Base-by-base conservation (phyloP, 768 basidiomycete genomes). In the Tubosaeta sp. region DNA sequence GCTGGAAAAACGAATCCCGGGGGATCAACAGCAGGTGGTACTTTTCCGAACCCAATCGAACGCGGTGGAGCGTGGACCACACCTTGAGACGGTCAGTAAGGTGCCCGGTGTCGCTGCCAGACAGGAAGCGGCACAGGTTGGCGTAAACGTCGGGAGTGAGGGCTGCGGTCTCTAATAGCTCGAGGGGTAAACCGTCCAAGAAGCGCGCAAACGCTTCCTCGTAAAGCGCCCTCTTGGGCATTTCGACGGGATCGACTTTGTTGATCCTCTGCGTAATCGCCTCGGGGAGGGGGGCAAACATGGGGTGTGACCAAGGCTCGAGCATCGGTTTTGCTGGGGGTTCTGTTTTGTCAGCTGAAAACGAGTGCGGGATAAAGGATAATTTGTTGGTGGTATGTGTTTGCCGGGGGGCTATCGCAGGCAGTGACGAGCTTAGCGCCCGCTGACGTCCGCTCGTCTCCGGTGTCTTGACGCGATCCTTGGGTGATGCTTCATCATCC, bases 201-300 rank as follows among this genome's bases (percentile, higher is more conserved):
- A 87, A 84, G 8, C 69, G 64, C 21, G 65, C 55, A 35, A 87
- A 67, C 4, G 67, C 62, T 36, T 75, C 76, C 38, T 85, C 79
- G 53, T 81, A 86, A 16, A 70, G 69, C 22, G 69, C 69, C 32
- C 82, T 74, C 40, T 68, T 71, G 4, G 86, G 85, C 77, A 86
- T 81, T 58, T 85, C 83, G 35, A 75, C 71, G 19, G 77, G 73
- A 58, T 76, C 77, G 39, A 82, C 71, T 22, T 70, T 71, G 43
- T 65, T 67, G 59, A 94, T 75, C 58, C 79, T 66, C 64, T 84
- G 69, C 56, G 78, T 59, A 51, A 88, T 72, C 55, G 69, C 63
- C 43, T 79, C 72, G 3, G 84, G 85, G 44, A 87, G 78, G 2
- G 83, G 77, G 22, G 78, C 73, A 59, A 86, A 86, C 10, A 75